Base-by-base conservation (phyloP, 129 eudicot species). In the Centaurea solstitialis region DNA sequence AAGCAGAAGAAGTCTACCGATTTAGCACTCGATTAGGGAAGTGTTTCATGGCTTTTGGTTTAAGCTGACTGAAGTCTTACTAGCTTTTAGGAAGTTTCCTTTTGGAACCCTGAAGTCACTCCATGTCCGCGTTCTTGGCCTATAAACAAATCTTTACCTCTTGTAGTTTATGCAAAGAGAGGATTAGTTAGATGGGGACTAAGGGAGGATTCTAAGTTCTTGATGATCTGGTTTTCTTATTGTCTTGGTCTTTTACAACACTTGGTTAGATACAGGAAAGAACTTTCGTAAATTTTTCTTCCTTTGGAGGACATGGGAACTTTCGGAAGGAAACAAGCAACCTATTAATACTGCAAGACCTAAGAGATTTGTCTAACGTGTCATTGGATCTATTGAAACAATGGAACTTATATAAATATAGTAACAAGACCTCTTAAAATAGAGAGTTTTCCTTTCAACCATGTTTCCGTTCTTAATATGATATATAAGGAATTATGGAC, bases 11-110 rank as follows among this genome's bases (percentile, higher is more conserved):
- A 81, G 20, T 66, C 41, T 23, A 21, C 3, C 69, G 50, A 15
- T 26, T 76, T 70, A 38, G 73, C 24, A 24, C 39, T 40, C 3
- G 69, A 24, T 82, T 13, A 26, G 74, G 75, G 20, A 41, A 81
- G 20, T 73, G 40, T 28, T 81, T 73, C n/a, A 74, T 73, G 74
- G 68, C 35, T 23, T 76, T 4, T 37, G 37, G 71, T 64, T 76
- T 15, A 38, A 71, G 82, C 61, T 79, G 39, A 41, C 33, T 39
- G 45, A 37, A 33, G 38, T 21, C 15, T 33, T 22, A 70, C 9
- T 38, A 70, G 22, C 75, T 68, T 57, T n/a, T 22, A 24, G 66
- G 1, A 28, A 73, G 2, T 57, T 30, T 57, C 30, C 50, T 75
- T 33, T 28, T 75, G 53, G 50, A 59, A 75, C 79, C 53, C 21